Percentiles rank a stretch among this genome's conserved stretches.
These are phyloP conservation scores for Piloderma croceum DNA, from an alignment of 768 basidiomycete genomes.

Conservation along the genomic window DNA sequence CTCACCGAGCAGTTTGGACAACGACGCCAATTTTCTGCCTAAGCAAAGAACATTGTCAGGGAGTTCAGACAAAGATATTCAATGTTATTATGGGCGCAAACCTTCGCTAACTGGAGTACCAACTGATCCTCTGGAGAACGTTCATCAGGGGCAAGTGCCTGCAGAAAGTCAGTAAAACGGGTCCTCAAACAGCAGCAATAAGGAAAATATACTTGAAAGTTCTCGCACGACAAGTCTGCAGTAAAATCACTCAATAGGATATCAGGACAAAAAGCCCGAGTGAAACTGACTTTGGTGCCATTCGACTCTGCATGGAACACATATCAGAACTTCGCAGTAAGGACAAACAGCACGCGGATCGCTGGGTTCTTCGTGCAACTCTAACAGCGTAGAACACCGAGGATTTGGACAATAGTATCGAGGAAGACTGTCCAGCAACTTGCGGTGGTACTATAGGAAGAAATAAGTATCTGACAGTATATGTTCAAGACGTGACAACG, in stretches of 20 bases:
- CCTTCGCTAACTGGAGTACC: constrained; percentile 30
- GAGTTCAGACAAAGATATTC: background rate
- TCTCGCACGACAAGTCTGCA: constrained; percentile 26
- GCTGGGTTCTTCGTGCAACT: constrained; percentile 28
- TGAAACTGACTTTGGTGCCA: constrained; percentile 30
- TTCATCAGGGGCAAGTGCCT: constrained; percentile 33
- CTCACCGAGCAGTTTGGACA: too few relatives aligned
- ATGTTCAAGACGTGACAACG: background rate
- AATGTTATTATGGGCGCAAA: constrained; percentile 1
- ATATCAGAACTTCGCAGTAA: constrained; percentile 27
- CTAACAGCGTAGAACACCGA: constrained; percentile 31
- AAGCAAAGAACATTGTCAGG: background rate
- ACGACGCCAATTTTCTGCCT: constrained; percentile 37
- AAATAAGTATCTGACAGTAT: background rate
- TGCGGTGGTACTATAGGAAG: constrained; percentile 27
- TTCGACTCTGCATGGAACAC: constrained; percentile 28
- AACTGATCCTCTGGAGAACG: constrained; percentile 34
- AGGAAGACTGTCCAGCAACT: constrained; percentile 29
- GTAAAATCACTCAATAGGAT: background rate
- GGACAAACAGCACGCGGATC: constrained; percentile 31
- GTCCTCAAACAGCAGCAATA: too few relatives aligned
- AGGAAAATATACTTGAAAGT: constrained; percentile 20
- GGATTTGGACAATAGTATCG: constrained; percentile 35
- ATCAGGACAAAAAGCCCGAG: background rate
- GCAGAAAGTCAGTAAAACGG: constrained; percentile 4